Percentiles rank a stretch among this genome's conserved stretches.
phyloP scores from a whole-genome alignment of 1,139 yeast genomes.

The Sugiyamaella xylanicola region DNA sequence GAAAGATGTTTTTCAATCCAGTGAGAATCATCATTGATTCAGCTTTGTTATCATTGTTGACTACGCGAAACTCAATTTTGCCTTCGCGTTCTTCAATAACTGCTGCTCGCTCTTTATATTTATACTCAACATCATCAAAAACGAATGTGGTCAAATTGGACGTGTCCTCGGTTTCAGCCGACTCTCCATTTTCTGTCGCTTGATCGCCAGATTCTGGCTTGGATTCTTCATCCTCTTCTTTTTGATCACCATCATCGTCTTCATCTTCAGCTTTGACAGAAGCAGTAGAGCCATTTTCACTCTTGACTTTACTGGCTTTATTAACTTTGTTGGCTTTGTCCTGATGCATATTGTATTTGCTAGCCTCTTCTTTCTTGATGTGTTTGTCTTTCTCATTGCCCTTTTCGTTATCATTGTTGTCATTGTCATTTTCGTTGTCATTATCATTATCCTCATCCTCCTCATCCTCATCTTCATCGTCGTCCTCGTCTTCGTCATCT shows the following conservation, averaged over 20 bases:
- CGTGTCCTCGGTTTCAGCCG: conserved; percentile 34
- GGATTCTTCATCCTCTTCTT: conserved; percentile 34
- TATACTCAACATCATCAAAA: conserved; percentile 79
- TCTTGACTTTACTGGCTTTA: conserved; percentile 31
- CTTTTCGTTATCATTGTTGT: conserved; percentile 41
- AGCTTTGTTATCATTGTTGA: conserved; percentile 85
- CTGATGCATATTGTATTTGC: conserved; percentile 33
- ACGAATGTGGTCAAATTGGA: conserved; percentile 50
- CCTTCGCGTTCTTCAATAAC: conserved; percentile 92
- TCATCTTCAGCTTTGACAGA: conserved; percentile 33
- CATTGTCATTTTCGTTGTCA: conserved; percentile 37
- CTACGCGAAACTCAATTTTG: conserved; percentile 90
- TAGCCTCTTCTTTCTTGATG: conserved; percentile 45
- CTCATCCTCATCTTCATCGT: conserved; percentile 2
- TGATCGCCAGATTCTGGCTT: conserved; percentile 34
- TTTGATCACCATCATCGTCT: conserved; percentile 33
- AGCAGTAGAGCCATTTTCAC: conserved; percentile 36
- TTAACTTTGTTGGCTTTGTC: conserved; percentile 30
- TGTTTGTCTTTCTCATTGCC: conserved; percentile 43
- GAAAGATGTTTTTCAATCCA: conserved; percentile 93
- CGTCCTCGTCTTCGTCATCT: conserved; percentile 7
- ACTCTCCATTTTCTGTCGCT: conserved; percentile 28
- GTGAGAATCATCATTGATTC: conserved; percentile 91
- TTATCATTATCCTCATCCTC: conserved; percentile 32
- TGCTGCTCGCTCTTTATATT: conserved; percentile 89